These are phyloP conservation scores for Tylopilus sp. DNA, from an alignment of 1,284 basidiomycete species.

Conservation along the genomic window DNA sequence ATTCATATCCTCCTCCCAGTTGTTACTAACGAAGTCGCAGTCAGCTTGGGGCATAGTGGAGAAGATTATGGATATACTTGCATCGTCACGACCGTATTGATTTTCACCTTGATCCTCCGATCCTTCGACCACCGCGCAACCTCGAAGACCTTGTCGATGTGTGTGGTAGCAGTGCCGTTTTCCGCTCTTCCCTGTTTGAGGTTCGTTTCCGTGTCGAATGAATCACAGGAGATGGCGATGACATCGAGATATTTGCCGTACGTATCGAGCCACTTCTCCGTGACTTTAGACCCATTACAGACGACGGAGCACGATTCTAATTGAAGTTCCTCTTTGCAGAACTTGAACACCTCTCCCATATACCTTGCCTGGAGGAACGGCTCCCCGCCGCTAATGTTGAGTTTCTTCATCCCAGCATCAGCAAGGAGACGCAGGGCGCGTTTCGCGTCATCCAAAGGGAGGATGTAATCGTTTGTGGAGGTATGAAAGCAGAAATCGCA, in stretches of 20 bases:
- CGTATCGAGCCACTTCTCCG: conserved; percentile 52
- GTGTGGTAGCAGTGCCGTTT: conserved; percentile 41
- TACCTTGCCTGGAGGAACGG: conserved; percentile 52
- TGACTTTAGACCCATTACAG: conserved; percentile 55
- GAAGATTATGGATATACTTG: conserved; percentile 1
- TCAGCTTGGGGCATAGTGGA: background rate
- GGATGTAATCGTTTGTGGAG: conserved; percentile 27
- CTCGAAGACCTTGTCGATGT: conserved; percentile 46
- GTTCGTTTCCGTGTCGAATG: conserved; percentile 53
- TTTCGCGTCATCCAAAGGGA: too few relatives aligned
- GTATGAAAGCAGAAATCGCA: conserved; percentile 57
- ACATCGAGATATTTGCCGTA: conserved; percentile 54
- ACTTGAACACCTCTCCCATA: conserved; percentile 53
- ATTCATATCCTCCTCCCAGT: conserved; percentile 31
- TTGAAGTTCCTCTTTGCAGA: conserved; percentile 52
- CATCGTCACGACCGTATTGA: conserved; percentile 26
- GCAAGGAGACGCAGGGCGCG: too few relatives aligned
- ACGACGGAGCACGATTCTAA: conserved; percentile 54
- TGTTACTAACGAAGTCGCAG: conserved; percentile 15
- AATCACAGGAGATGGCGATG: conserved; percentile 57
- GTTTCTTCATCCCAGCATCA: conserved; percentile 49
- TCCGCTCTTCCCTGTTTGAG: conserved; percentile 47
- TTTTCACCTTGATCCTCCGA: conserved; percentile 36
- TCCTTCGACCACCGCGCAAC: conserved; percentile 48
- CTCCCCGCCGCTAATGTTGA: conserved; percentile 57